These are phyloP conservation scores for Pythium myriotylum DNA, from an alignment of 352 stramenopile genomes.

Conservation along the genomic window DNA sequence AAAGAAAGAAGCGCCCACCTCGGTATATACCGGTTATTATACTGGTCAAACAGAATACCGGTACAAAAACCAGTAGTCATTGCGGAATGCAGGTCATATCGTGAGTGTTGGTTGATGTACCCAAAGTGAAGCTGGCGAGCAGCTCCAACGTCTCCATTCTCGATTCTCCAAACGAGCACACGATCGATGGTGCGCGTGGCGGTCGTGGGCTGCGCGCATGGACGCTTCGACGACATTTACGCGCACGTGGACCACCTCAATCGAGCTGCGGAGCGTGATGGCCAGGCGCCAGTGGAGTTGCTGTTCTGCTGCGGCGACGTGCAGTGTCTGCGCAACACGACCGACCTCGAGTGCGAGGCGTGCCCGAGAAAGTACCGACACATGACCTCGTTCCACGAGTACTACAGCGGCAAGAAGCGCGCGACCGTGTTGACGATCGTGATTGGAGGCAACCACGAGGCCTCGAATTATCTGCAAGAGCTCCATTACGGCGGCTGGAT, in stretches of 20 bases:
- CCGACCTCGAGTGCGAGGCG: slow-evolving; percentile 96
- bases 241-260: slow-evolving; percentile 77
- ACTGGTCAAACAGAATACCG: too few relatives aligned
- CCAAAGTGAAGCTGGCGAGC: too few relatives aligned
- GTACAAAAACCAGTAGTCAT: too few relatives aligned
- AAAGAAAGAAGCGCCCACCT: neutral
- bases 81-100: neutral
- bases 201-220: slow-evolving; percentile 98
- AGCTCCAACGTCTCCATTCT: too few relatives aligned
- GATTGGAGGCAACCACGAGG: slow-evolving; percentile 99
- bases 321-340: slow-evolving; percentile 7
- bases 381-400: slow-evolving; percentile 93
- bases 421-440: slow-evolving; percentile 96
- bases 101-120: slow-evolving; percentile 1
- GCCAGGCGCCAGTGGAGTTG: slow-evolving; percentile 80
- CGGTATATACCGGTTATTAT: neutral
- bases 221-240: slow-evolving; percentile 98
- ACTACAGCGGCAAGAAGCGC: slow-evolving; percentile 92
- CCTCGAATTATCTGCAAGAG: slow-evolving; percentile 95
- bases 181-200: slow-evolving; percentile 80
- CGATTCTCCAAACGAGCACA: too few relatives aligned
- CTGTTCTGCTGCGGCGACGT: slow-evolving; percentile 95
- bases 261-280: neutral
- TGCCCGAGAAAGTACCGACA: slow-evolving; percentile 95
- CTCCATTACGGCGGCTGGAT: slow-evolving; percentile 98